phyloP scores from a whole-genome alignment of 139 green algal species.

The Ettlia oleoabundans region DNA sequence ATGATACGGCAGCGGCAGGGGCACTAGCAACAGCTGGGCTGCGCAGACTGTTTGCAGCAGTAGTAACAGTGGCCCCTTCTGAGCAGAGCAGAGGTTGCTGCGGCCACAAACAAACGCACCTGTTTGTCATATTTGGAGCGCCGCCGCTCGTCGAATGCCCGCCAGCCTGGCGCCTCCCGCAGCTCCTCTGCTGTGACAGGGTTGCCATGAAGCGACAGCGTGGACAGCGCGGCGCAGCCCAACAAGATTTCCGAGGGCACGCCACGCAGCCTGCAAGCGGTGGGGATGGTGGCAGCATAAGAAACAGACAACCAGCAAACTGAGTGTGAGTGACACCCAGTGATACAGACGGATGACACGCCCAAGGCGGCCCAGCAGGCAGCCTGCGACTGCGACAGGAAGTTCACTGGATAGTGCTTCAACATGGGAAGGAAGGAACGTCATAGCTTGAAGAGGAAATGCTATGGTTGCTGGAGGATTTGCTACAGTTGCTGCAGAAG shows the following conservation, averaged over 20 bases:
- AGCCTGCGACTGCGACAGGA: no score
- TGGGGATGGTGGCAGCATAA: neutral
- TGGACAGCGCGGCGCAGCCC: constrained; percentile 49
- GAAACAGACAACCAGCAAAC: neutral
- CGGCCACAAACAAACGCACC: constrained; percentile 27
- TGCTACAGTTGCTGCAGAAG: no score
- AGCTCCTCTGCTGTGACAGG: constrained; percentile 69
- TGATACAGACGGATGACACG: no score
- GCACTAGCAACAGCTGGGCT: no score
- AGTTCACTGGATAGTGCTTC: no score
- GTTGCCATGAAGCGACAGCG: constrained; percentile 62
- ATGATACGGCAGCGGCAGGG: no score
- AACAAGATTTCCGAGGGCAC: constrained; percentile 52
- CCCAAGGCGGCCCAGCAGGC: no score
- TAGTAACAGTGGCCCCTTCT: neutral
- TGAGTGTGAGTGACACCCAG: no score
- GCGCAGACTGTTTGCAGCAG: no score
- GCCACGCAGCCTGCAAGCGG: constrained; percentile 42
- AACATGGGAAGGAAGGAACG: no score
- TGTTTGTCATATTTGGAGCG: constrained; percentile 63
- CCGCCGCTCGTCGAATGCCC: constrained; percentile 56
- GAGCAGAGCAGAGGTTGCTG: neutral
- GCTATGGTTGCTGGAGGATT: no score
- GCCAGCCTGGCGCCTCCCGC: constrained; percentile 49
- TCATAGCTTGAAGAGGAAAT: no score